Conservation (phyloP, 2,329 filamentous ascomycete genomes). For the Fonsecaea pedrosoi region DNA sequence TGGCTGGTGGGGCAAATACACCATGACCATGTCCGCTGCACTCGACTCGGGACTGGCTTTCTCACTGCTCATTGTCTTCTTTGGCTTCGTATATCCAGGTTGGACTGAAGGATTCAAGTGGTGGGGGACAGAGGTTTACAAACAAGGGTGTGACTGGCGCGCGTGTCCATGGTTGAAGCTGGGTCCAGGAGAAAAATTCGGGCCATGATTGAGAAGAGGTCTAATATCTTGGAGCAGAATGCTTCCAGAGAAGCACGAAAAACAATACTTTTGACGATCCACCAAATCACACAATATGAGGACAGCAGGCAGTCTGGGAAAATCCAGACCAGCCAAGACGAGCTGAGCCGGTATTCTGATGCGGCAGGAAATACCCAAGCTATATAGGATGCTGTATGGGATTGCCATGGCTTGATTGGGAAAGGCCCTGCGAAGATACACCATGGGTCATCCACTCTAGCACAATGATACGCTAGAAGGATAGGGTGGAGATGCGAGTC, state of each 20-base stretch:
- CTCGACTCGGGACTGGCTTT: conserved; percentile 83
- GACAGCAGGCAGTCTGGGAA: not conserved
- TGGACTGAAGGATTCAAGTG: conserved; percentile 75
- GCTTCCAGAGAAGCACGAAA: not conserved
- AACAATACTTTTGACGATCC: not conserved
- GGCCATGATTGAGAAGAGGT: conserved; percentile 10
- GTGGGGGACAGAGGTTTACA: conserved; percentile 90
- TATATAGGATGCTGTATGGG: not conserved
- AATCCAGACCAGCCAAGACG: not conserved
- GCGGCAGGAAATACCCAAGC: not conserved
- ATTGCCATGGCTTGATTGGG: not conserved
- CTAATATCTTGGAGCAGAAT: not conserved
- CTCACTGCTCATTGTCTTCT: conserved; percentile 82
- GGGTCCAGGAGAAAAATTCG: conserved; percentile 67
- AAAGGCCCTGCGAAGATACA: not conserved
- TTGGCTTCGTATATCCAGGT: conserved; percentile 83
- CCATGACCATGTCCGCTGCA: conserved; percentile 84
- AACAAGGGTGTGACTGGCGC: conserved; percentile 83
- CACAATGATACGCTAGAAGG: not conserved
- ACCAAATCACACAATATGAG: not conserved
- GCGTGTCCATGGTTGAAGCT: conserved; percentile 75
- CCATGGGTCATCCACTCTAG: not conserved
- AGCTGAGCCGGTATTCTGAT: not conserved
- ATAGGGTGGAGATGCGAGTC: not conserved
- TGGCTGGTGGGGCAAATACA: conserved; percentile 90